Percentiles rank a stretch among this genome's conserved stretches.
Evolutionary conservation across 345 rosid genomes (phyloP).

Genomic region (Passiflora organensis): DNA sequence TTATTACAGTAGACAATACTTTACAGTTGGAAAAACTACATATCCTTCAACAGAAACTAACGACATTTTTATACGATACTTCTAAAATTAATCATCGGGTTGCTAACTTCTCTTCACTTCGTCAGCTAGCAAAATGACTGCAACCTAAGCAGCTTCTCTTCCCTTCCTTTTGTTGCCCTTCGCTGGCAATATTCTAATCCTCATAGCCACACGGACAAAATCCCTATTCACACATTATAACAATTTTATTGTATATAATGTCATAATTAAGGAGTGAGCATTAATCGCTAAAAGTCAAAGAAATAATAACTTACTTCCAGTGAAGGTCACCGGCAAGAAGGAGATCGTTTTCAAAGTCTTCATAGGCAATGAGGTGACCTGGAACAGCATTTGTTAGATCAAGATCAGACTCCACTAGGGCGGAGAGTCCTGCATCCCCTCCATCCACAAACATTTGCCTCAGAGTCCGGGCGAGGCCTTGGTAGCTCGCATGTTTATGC

Average conservation of each 20-base stretch:
- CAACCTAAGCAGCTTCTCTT: conserved; percentile 24
- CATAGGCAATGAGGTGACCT: conserved; percentile 74
- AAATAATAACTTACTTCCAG: conserved; percentile 56
- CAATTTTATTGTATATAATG: conserved; percentile 3
- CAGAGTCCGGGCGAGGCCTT: conserved; percentile 72
- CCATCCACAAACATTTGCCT: conserved; percentile 78
- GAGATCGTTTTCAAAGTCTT: conserved; percentile 88
- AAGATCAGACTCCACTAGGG: conserved; percentile 22
- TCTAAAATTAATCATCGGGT: no score
- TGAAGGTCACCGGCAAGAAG: conserved; percentile 90
- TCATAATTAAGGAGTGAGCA: conserved; percentile 1
- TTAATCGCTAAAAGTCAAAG: not conserved
- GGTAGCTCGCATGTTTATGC: conserved; percentile 70
- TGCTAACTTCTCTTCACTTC: not conserved
- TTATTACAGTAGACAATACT: no score
- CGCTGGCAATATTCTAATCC: conserved; percentile 79
- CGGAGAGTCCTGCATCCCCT: conserved; percentile 8
- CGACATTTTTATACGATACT: no score
- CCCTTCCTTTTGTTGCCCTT: conserved; percentile 51
- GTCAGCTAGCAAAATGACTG: not conserved
- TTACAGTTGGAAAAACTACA: no score
- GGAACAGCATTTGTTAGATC: conserved; percentile 83
- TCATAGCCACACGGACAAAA: conserved; percentile 84
- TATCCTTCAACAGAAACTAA: no score
- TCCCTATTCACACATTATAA: conserved; percentile 56